Evolutionary conservation across 805 yeast genomes (phyloP), one percentile per base, ranked within the genome.

Genomic region (Candida methanosorbosa): DNA sequence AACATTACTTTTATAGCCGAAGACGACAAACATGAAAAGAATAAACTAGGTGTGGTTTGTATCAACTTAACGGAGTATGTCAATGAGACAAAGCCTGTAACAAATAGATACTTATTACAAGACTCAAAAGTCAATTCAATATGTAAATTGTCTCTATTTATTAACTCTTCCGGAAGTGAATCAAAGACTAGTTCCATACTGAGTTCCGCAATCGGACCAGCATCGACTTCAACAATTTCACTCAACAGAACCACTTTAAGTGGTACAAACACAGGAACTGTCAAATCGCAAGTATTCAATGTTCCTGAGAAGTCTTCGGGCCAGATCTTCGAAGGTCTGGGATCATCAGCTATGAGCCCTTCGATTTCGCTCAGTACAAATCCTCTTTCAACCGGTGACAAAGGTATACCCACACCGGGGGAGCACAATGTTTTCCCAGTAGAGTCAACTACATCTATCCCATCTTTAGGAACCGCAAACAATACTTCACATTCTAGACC

Each of bases 51-150:
- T 1, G 51, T 57, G 14, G 61, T 87, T 14, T 73, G 65, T 29
- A 58, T 90, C 23, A 81, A 87, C 48, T 51, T 88, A 28, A 60
- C 90, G 0, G 94, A 86, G 46, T 85, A 79, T 52, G 70, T 80
- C 25, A 64, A 68, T 43, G 74, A 70, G 36, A 63, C 66, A 22
- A 66, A 68, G 35, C 66, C 73, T 4, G 56, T 68, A 4, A 64
- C 78, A 2, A 67, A 80, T 41, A 65, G 83, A 41, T 86, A 81
- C 46, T 59, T 90, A 29, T 62, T 90, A 25, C 79, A 79, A 46
- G 71, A 84, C 19, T 81, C 94, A 2, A 84, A 85, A 44, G 75
- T 90, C 15, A 90, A 90, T 54, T 79, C 94, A 2, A 81, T 85
- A n/a, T 56, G 81, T 27, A 78, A 70, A 39, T 40, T 85, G 28